Conservation (phyloP, 2,329 filamentous ascomycete species). For the Bimuria novae-zelandiae region DNA sequence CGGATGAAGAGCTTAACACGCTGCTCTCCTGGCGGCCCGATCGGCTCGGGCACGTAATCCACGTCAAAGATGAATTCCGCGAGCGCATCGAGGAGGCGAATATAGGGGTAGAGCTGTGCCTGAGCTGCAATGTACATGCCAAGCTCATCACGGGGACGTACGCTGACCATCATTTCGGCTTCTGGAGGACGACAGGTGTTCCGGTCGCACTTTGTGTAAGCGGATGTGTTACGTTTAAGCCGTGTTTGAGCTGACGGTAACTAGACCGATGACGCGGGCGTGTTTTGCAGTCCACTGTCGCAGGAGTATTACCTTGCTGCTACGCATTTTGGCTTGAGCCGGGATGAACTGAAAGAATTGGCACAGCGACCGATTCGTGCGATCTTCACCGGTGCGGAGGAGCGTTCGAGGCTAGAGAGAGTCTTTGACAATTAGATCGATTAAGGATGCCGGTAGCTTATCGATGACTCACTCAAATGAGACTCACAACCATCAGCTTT, state of each 20-base stretch:
- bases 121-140: constrained; percentile 80
- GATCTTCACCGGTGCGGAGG: constrained; percentile 68
- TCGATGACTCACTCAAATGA: too few species aligned
- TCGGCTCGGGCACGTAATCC: constrained; percentile 78
- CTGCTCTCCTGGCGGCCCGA: constrained; percentile 70
- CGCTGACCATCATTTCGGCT: constrained; percentile 75
- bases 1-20: constrained; percentile 63
- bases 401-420: constrained; percentile 59
- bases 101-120: constrained; percentile 74
- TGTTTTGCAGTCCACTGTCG: constrained; percentile 76
- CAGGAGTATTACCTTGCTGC: constrained; percentile 78
- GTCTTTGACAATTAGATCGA: constrained; percentile 27
- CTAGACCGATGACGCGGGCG: constrained; percentile 81
- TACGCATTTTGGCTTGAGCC: constrained; percentile 66
- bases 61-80: constrained; percentile 67
- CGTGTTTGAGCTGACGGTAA: constrained; percentile 13
- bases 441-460: too few species aligned
- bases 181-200: constrained; percentile 65
- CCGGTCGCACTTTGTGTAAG: constrained; percentile 69
- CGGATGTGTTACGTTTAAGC: constrained; percentile 22
- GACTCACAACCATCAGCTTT: too few species aligned
- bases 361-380: constrained; percentile 65
- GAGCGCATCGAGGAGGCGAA: constrained; percentile 57
- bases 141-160: constrained; percentile 70
- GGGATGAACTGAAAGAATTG: constrained; percentile 57